phyloP scores from a whole-genome alignment of 2,329 filamentous ascomycete species.

The Trichoderma sp. region DNA sequence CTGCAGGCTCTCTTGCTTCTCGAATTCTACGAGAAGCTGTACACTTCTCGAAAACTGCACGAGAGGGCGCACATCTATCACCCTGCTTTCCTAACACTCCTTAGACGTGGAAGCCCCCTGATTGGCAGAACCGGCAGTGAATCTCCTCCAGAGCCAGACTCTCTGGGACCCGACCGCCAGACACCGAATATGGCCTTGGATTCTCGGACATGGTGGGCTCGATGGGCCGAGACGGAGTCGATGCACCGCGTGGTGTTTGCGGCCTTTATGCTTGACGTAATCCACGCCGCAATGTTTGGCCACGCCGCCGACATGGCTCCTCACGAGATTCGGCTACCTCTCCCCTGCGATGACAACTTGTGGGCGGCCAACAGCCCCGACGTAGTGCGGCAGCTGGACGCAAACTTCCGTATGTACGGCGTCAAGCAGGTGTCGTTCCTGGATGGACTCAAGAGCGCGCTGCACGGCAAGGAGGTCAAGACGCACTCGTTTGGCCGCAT shows the following conservation, averaged over 20 bases:
- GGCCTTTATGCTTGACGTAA: conserved; percentile 84
- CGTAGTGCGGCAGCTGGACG: conserved; percentile 73
- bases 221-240: conserved; percentile 86
- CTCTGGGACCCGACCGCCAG: conserved; percentile 38
- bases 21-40: conserved; percentile 91
- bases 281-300: conserved; percentile 89
- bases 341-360: conserved; percentile 82
- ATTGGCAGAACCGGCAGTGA: conserved; percentile 78
- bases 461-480: conserved; percentile 76
- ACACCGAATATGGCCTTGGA: conserved; percentile 34
- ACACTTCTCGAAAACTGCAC: conserved; percentile 75
- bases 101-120: conserved; percentile 80
- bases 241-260: conserved; percentile 84
- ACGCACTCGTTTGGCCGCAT: conserved; percentile 88
- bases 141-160: conserved; percentile 61
- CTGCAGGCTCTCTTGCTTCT: conserved; percentile 80
- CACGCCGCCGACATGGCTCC: conserved; percentile 88
- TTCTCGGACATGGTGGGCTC: conserved; percentile 65
- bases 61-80: conserved; percentile 90
- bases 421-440: conserved; percentile 78
- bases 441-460: conserved; percentile 77
- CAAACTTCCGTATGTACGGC: conserved; percentile 72
- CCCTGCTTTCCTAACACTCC: conserved; percentile 77
- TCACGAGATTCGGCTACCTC: conserved; percentile 79
- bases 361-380: conserved; percentile 80